phyloP scores from a whole-genome alignment of 352 stramenopile species.

The Nothophytophthora sp. region DNA sequence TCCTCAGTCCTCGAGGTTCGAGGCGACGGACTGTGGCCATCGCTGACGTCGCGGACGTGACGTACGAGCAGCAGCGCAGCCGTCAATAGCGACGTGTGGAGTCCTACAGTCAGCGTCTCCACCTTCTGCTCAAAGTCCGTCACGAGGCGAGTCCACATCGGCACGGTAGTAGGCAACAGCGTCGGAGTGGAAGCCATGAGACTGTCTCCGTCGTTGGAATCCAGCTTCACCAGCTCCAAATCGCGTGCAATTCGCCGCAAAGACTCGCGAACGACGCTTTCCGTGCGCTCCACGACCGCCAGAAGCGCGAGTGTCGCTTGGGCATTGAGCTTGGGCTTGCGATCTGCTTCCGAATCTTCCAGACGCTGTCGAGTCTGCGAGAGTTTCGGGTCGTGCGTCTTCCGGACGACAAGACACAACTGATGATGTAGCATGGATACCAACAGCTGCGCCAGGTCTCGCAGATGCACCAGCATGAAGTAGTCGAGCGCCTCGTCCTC shows the following conservation, averaged over 20 bases:
- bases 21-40: neutral
- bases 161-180: constrained; percentile 4
- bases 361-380: constrained; percentile 52
- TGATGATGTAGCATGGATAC: constrained; percentile 80
- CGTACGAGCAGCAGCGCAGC: constrained; percentile 49
- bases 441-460: constrained; percentile 55
- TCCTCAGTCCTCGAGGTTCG: neutral
- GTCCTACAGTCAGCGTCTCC: constrained; percentile 20
- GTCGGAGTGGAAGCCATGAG: constrained; percentile 6
- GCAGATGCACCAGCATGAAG: constrained; percentile 50
- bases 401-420: constrained; percentile 53
- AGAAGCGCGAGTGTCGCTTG: constrained; percentile 25
- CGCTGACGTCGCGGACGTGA: constrained; percentile 38
- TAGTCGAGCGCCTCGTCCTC: constrained; percentile 44
- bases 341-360: constrained; percentile 12
- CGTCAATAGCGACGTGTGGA: constrained; percentile 54
- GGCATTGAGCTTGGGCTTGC: constrained; percentile 20
- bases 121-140: constrained; percentile 28
- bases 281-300: constrained; percentile 21
- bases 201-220: neutral
- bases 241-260: constrained; percentile 11
- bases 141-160: constrained; percentile 34
- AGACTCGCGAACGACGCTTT: constrained; percentile 19
- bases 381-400: constrained; percentile 61
- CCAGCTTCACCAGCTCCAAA: constrained; percentile 12